A percentile compares a stretch with the other conserved stretches of the same genome.
Conservation (phyloP, 495 filamentous ascomycete genomes). For the Daldinia concentrica region DNA sequence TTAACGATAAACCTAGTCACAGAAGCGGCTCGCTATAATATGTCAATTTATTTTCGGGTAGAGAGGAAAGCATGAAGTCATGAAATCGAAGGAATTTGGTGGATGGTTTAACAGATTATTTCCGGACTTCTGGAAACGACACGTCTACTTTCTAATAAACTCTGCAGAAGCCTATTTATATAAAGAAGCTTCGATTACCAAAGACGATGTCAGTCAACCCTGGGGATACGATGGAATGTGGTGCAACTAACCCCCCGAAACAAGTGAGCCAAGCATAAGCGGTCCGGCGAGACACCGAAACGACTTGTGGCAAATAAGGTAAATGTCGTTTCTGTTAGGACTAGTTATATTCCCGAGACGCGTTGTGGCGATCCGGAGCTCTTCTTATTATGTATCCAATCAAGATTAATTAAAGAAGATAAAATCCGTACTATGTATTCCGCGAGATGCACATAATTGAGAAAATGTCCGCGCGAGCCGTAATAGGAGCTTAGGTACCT, state of each 20-base stretch:
- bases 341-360: not conserved
- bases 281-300: not conserved
- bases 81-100: not conserved
- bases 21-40: not conserved
- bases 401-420: no score
- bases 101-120: not conserved
- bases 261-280: constrained; percentile 1
- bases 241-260: not conserved
- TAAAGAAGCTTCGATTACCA: not conserved
- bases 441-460: not conserved
- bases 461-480: not conserved
- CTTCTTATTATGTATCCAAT: no score
- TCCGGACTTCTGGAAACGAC: not conserved
- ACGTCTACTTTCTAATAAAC: no score
- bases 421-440: no score
- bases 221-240: not conserved
- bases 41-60: not conserved
- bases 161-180: no score
- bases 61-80: not conserved
- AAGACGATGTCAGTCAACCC: not conserved
- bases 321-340: not conserved
- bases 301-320: not conserved
- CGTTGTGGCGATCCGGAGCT: no score
- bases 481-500: not conserved
- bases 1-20: not conserved